phyloP scores from a whole-genome alignment of 495 filamentous ascomycete genomes.

The Durotheca rogersii region DNA sequence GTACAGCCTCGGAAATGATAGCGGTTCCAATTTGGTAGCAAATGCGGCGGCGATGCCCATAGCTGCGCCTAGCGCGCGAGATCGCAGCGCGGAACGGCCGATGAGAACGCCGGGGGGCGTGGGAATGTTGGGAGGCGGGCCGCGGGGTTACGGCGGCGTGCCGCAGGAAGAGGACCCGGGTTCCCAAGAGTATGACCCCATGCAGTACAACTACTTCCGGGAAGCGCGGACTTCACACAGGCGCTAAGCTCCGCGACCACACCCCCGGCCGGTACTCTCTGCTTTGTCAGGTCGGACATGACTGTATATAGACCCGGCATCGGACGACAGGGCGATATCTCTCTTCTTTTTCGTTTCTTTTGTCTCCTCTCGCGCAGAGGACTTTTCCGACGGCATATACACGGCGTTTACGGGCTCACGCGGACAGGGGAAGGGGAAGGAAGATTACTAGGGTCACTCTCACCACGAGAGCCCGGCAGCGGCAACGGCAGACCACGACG shows the following conservation, averaged over 20 bases:
- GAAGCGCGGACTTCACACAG: slow-evolving; percentile 30
- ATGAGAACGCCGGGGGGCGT: slow-evolving; percentile 35
- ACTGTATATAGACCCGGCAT: no score
- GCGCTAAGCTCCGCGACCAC: not conserved
- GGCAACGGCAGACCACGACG: no score
- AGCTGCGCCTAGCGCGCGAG: slow-evolving; percentile 35
- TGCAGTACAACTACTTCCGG: slow-evolving; percentile 42
- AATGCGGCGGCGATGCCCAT: slow-evolving; percentile 45
- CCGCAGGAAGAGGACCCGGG: slow-evolving; percentile 44
- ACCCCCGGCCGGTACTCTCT: no score
- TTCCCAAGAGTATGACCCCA: slow-evolving; percentile 36
- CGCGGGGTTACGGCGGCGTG: slow-evolving; percentile 53
- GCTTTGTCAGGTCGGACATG: no score
- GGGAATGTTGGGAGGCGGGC: slow-evolving; percentile 52
- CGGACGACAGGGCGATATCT: no score
- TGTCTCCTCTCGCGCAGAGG: no score
- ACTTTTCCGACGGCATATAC: no score
- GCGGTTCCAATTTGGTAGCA: slow-evolving; percentile 44
- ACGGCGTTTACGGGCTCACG: no score
- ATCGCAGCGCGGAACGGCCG: slow-evolving; percentile 36
- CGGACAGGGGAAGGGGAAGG: no score
- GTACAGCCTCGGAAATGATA: slow-evolving; percentile 47
- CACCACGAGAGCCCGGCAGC: no score
- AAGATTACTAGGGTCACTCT: no score
- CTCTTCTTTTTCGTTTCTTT: no score